Base-by-base conservation (phyloP, 2,329 filamentous ascomycete genomes). In the Aspergillus ochraceus region DNA sequence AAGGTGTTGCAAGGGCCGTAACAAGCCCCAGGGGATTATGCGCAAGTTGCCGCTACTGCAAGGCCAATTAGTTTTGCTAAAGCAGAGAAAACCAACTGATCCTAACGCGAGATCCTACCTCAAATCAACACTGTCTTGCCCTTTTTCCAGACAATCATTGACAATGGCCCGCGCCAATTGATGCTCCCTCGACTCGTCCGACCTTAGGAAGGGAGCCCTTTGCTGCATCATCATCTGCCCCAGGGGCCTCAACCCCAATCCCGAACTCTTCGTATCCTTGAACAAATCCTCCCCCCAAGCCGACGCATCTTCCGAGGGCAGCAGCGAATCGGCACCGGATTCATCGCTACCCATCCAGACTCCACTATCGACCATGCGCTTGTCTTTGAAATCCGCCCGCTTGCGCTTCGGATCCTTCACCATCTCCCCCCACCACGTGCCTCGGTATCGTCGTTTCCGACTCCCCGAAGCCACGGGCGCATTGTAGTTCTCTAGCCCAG, bases 281-380 rank as follows among this genome's bases (percentile, higher is more conserved):
- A 74, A 58, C 50, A 77, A 67, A 49, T 79, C 76, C 56, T 79
- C 77, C 22, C 75, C 70, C 66, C 74, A 77, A 12, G 56, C 58
- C 17, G 71, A 67, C 17, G 70, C 66, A 71, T 77, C 76, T 54
- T 74, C 73, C 4, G 72, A 75, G 1, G 68, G 62, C 49, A 76
- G 67, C 49, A 74, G 67, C 45, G 71, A 69, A 6, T 72, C 71
- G 2, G 68, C 70, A 3, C 66, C 69, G 9, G 76, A 76, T 59
- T 78, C 76, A 65, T 81, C 79, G 64, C 78, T 80, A 2, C 74
- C 77, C 77, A 81, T 79, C 74, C 78, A 81, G 11, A 81, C 77
- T 59, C 79, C 79, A 66, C 77, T 79, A 59, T 81, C 79, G 29
- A 79, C 68, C 61, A 79, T 68, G 22, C 79, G 70, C 66, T 78